These are phyloP conservation scores for Pseudonectria buxi DNA, from an alignment of 2,329 filamentous ascomycete genomes.

Conservation along the genomic window DNA sequence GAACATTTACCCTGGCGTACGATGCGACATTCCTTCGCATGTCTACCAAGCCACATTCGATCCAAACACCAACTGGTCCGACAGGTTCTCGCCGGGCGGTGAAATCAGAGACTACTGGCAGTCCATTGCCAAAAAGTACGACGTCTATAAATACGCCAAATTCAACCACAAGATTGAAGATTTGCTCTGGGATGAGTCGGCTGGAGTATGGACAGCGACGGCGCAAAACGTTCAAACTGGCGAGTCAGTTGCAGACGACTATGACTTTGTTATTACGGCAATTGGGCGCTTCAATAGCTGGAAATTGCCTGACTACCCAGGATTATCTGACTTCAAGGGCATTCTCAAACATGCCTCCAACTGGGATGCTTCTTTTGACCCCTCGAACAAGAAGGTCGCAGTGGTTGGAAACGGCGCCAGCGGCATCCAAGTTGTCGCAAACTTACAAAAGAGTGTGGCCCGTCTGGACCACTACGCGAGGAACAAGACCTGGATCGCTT, in stretches of 20 bases:
- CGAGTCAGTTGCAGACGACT: slow-evolving; percentile 36
- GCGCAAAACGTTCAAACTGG: slow-evolving; percentile 33
- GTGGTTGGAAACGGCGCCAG: slow-evolving; percentile 59
- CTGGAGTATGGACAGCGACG: slow-evolving; percentile 49
- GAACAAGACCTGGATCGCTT: slow-evolving; percentile 61
- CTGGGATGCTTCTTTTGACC: slow-evolving; percentile 49
- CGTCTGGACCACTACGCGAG: slow-evolving; percentile 59
- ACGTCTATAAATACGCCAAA: slow-evolving; percentile 53
- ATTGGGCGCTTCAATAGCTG: slow-evolving; percentile 61
- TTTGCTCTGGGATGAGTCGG: slow-evolving; percentile 47
- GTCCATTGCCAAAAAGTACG: slow-evolving; percentile 53
- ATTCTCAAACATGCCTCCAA: slow-evolving; percentile 53
- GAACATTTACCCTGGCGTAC: slow-evolving; percentile 56
- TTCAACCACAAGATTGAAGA: slow-evolving; percentile 49
- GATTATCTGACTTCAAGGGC: slow-evolving; percentile 48
- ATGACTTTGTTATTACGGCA: slow-evolving; percentile 57
- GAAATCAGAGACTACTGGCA: slow-evolving; percentile 67
- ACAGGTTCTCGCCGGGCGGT: slow-evolving; percentile 58
- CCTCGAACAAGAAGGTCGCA: slow-evolving; percentile 43
- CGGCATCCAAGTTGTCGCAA: slow-evolving; percentile 50
- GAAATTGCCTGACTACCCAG: slow-evolving; percentile 55
- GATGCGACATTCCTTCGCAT: slow-evolving; percentile 63
- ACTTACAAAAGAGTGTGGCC: slow-evolving; percentile 40
- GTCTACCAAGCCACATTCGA: slow-evolving; percentile 64
- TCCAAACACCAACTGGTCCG: slow-evolving; percentile 62